These are phyloP conservation scores for Apodospora peruviana DNA, from an alignment of 495 filamentous ascomycete species.

Conservation along the genomic window DNA sequence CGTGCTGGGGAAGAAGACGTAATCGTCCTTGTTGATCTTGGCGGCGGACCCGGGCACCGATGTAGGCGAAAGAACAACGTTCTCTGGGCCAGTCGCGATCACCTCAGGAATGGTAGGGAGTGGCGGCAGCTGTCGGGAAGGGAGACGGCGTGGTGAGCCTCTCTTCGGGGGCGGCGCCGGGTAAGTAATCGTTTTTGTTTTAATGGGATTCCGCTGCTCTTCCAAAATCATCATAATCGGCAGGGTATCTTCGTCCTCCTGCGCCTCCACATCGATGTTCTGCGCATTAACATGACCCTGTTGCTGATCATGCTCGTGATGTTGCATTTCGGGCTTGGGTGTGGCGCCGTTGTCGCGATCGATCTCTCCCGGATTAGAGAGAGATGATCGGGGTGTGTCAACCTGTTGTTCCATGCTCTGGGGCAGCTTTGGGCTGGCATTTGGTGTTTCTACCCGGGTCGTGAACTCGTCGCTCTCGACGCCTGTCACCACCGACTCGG, in stretches of 20 bases:
- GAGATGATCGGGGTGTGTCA: slow-evolving; percentile 10
- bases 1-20: slow-evolving; percentile 36
- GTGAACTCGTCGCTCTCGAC: slow-evolving; percentile 9
- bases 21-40: slow-evolving; percentile 23
- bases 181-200: too few species aligned
- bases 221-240: slow-evolving; percentile 16
- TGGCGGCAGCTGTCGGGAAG: slow-evolving; percentile 16
- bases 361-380: slow-evolving; percentile 5
- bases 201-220: slow-evolving; percentile 4
- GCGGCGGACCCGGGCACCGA: slow-evolving; percentile 10
- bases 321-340: slow-evolving; percentile 5
- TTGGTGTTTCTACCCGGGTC: slow-evolving; percentile 27
- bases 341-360: slow-evolving; percentile 9
- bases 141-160: slow-evolving; percentile 12
- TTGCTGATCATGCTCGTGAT: slow-evolving; percentile 1
- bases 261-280: not conserved
- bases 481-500: slow-evolving; percentile 11
- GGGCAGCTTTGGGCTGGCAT: slow-evolving; percentile 1
- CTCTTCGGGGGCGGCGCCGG: slow-evolving; percentile 14
- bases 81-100: slow-evolving; percentile 15
- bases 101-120: slow-evolving; percentile 44
- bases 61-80: slow-evolving; percentile 9
- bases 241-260: slow-evolving; percentile 9
- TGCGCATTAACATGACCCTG: not conserved
- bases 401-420: slow-evolving; percentile 13